Evolutionary conservation across 768 basidiomycete species (phyloP).

Genomic region (Mycena filopes): DNA sequence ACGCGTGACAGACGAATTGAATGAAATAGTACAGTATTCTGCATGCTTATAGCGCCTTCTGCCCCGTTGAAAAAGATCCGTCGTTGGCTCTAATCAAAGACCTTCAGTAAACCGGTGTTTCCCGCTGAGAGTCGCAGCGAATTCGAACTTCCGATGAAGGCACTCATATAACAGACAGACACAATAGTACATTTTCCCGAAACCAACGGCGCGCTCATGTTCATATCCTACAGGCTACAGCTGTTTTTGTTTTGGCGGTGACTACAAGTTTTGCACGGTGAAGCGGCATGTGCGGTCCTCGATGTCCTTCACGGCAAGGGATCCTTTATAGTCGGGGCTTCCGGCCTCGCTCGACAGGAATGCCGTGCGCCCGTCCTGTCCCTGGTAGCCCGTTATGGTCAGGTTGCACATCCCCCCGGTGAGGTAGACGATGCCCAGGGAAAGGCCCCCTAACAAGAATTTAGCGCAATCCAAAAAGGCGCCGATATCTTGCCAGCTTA

Average conservation of each 20-base stretch:
- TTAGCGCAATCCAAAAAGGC: not conserved
- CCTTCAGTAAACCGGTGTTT: too few species aligned
- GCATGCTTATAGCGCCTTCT: too few species aligned
- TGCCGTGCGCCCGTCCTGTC: slow-evolving; percentile 16
- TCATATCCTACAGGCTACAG: not conserved
- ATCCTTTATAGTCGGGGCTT: slow-evolving; percentile 5
- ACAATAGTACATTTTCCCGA: not conserved
- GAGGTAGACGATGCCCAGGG: slow-evolving; percentile 5
- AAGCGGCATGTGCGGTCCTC: slow-evolving; percentile 12
- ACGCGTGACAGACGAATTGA: too few species aligned
- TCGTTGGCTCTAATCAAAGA: too few species aligned
- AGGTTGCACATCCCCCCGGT: slow-evolving; percentile 1
- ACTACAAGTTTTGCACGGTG: slow-evolving; percentile 21
- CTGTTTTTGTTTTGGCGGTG: not conserved
- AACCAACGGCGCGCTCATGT: not conserved
- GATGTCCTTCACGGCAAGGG: slow-evolving; percentile 1
- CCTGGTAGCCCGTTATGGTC: slow-evolving; percentile 17
- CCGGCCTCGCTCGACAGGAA: slow-evolving; percentile 17
- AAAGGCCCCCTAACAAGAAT: not conserved
- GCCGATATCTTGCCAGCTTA: not conserved
- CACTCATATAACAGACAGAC: not conserved
- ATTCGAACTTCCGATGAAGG: too few species aligned
- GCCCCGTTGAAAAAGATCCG: too few species aligned
- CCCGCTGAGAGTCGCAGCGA: too few species aligned
- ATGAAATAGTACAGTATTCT: too few species aligned